phyloP scores from a whole-genome alignment of 345 rosid genomes.

The Mangifera indica region DNA sequence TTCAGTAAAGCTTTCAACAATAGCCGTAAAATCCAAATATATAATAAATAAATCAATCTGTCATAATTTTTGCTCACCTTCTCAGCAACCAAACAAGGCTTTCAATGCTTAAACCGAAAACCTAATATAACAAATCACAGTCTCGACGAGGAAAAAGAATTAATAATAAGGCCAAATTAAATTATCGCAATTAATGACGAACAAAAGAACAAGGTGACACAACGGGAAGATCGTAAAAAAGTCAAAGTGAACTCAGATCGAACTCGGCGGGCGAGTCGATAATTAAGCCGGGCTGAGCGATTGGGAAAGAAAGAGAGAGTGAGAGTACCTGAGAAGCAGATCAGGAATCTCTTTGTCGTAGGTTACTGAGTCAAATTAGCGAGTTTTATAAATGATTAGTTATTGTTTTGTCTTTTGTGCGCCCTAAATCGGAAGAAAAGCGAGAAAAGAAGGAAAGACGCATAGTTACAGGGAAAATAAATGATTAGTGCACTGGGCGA shows the following conservation, averaged over 20 bases:
- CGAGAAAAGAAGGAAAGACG: neutral
- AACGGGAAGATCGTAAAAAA: neutral
- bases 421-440: conserved; percentile 34
- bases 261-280: conserved; percentile 22
- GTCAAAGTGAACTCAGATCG: conserved; percentile 19
- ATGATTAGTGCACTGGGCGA: conserved; percentile 10
- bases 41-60: too few relatives aligned
- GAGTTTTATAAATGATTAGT: conserved; percentile 15
- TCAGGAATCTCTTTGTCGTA: conserved; percentile 24
- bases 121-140: conserved; percentile 10
- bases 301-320: neutral
- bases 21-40: neutral
- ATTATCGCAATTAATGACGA: neutral
- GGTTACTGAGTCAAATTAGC: conserved; percentile 28
- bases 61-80: neutral
- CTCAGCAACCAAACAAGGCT: conserved; percentile 18
- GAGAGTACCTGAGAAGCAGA: conserved; percentile 34
- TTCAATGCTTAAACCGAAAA: conserved; percentile 11
- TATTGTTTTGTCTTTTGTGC: neutral
- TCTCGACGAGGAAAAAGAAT: neutral
- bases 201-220: neutral
- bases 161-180: neutral
- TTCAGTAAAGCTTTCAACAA: conserved; percentile 8
- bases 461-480: neutral
- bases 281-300: conserved; percentile 9